Evolutionary conservation across 768 basidiomycete species (phyloP).

Genomic region (Cystobasidium tubakii): DNA sequence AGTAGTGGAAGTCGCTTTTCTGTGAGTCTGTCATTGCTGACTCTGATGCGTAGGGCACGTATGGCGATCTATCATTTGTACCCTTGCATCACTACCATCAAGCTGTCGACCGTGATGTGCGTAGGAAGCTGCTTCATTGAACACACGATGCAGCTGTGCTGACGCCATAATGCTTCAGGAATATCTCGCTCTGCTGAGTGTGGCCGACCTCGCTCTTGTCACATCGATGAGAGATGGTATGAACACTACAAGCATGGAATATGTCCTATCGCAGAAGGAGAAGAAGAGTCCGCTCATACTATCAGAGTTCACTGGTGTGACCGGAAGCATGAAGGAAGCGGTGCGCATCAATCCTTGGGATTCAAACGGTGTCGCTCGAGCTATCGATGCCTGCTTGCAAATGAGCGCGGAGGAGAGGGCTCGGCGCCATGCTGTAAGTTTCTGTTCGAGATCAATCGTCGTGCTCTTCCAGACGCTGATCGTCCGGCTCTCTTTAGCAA

Average conservation of each 20-base stretch:
- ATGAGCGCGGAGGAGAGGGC: conserved; percentile 75
- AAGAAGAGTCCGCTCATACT: conserved; percentile 76
- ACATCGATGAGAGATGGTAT: conserved; percentile 94
- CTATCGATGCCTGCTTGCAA: conserved; percentile 77
- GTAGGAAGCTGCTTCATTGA: neutral
- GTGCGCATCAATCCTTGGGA: conserved; percentile 95
- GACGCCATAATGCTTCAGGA: conserved; percentile 59
- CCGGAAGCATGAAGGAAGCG: conserved; percentile 80
- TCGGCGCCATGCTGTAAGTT: conserved; percentile 60
- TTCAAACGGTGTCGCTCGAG: conserved; percentile 71
- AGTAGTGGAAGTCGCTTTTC: neutral
- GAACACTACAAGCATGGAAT: conserved; percentile 87
- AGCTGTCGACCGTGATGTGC: conserved; percentile 61
- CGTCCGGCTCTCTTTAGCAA: conserved; percentile 33
- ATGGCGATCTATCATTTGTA: conserved; percentile 86
- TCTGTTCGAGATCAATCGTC: too few species aligned
- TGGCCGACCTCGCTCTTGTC: conserved; percentile 89
- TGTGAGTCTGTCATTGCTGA: neutral
- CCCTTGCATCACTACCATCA: conserved; percentile 99
- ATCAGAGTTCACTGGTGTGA: conserved; percentile 97
- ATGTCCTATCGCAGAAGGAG: conserved; percentile 87
- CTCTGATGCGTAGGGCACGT: conserved; percentile 56
- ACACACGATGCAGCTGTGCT: neutral
- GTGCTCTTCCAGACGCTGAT: too few species aligned
- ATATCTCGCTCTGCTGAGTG: conserved; percentile 88